Evolutionary conservation across 306 rosid species (phyloP).

Genomic region (Sechiopsis laciniata): DNA sequence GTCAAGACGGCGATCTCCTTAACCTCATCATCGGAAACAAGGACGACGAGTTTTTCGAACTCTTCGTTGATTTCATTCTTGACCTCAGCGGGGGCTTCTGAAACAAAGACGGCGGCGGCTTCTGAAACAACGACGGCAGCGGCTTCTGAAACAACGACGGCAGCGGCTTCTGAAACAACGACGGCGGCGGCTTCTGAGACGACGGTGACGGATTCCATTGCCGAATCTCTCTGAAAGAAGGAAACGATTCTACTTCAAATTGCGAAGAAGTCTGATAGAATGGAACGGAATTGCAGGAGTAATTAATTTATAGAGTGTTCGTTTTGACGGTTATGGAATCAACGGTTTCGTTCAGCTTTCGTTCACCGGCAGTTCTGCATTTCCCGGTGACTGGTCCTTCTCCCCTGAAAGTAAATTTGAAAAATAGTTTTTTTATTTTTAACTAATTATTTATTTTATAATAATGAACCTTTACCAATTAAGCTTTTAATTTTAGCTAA

Average conservation of each 20-base stretch:
- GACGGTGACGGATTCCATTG: constrained; percentile 22
- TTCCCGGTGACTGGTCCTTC: neutral
- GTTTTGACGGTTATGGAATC: neutral
- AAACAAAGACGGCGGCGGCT: too few species aligned
- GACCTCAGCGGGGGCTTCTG: neutral
- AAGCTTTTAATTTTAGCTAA: too few species aligned
- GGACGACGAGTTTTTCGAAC: constrained; percentile 18
- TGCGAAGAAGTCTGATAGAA: neutral
- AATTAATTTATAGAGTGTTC: constrained; percentile 15
- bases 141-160: too few species aligned
- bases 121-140: too few species aligned
- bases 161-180: too few species aligned
- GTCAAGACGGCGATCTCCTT: constrained; percentile 6
- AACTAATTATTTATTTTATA: neutral
- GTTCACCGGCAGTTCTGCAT: constrained; percentile 11
- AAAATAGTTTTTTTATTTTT: neutral
- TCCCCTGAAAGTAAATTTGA: neutral
- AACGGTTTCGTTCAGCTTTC: neutral
- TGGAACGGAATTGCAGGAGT: neutral
- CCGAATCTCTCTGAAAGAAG: constrained; percentile 13
- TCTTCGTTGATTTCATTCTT: constrained; percentile 10
- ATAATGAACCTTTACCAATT: too few species aligned
- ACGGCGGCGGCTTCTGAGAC: neutral
- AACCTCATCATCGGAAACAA: constrained; percentile 11
- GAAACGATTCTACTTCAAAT: constrained; percentile 13